Evolutionary conservation across 2,329 filamentous ascomycete species (phyloP), one percentile per base, ranked within the genome.

Genomic region (Didymella glomerata): DNA sequence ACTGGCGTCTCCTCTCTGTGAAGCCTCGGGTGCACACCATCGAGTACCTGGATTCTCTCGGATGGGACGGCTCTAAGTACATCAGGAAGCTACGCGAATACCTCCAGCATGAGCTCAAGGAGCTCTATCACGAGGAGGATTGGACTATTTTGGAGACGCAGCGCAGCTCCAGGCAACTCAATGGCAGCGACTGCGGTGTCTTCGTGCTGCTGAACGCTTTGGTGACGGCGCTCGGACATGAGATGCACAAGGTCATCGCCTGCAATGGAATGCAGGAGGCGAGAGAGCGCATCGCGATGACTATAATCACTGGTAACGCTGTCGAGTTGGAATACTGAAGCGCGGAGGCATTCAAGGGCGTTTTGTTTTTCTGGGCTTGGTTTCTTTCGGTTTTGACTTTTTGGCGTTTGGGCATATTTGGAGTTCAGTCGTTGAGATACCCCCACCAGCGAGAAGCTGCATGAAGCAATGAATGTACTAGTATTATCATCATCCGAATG

Each of bases 101-200:
- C 84, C 76, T 92, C 6, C 73, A 81, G 62, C 78, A 82, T 34
- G 82, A 89, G 50, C 78, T 92, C 6, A 81, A 80, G n/a, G 76
- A 83, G 3, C 75, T 77, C 6, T 92, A 84, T 68, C 70, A 81
- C 2, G 78, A 79, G 14, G 76, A 78, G 1, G 87, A 90, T 40
- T 93, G 90, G 90, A 79, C 74, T 24, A 78, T 81, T 1, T 77
- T 84, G 8, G 72, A 77, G n/a, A 80, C 83, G 44, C 70, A 73
- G 54, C 74, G 76, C 16, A 85, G 84, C 34, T 83, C 63, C 4
- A 48, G 53, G 2, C 90, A 93, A 73, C 81, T 78, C 25, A 93
- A 93, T 69, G 83, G 84, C 1, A 86, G 84, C 69, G 91, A 93
- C 72, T 93, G 91, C 66, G 91, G 91, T n/a, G 85, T 92, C 3